phyloP scores from a whole-genome alignment of 352 stramenopile genomes.

The Globisporangium spiculum region DNA sequence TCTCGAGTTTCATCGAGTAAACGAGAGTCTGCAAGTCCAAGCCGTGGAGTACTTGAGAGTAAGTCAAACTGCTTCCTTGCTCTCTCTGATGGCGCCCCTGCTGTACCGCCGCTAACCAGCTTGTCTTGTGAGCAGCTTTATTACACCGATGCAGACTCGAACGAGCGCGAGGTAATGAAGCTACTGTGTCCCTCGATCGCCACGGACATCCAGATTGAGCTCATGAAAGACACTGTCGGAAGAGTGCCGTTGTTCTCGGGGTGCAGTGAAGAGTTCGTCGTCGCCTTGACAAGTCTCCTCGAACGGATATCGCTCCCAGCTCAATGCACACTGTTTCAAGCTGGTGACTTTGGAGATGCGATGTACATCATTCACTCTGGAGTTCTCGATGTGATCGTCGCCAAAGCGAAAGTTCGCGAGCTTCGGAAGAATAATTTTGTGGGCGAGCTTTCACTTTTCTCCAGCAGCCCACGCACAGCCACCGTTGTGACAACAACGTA shows the following conservation, averaged over 20 bases:
- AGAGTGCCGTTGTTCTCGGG: conserved; percentile 56
- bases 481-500: conserved; percentile 64
- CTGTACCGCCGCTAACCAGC: background rate
- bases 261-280: conserved; percentile 53
- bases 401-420: conserved; percentile 57
- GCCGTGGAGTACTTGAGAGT: conserved; percentile 67
- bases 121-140: conserved; percentile 34
- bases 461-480: conserved; percentile 44
- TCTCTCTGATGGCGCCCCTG: background rate
- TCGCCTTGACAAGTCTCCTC: conserved; percentile 62
- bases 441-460: conserved; percentile 72
- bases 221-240: conserved; percentile 48
- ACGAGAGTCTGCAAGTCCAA: conserved; percentile 49
- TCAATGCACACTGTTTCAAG: conserved; percentile 51
- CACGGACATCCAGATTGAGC: conserved; percentile 72
- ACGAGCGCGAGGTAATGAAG: conserved; percentile 67
- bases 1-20: conserved; percentile 63
- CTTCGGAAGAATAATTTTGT: conserved; percentile 71
- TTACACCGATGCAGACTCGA: conserved; percentile 69
- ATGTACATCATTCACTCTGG: conserved; percentile 81
- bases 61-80: background rate
- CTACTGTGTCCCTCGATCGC: conserved; percentile 68
- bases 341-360: conserved; percentile 53
- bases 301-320: conserved; percentile 59
- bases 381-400: conserved; percentile 59